Conservation (phyloP, 345 rosid genomes). For the Lumnitzera racemosa region DNA sequence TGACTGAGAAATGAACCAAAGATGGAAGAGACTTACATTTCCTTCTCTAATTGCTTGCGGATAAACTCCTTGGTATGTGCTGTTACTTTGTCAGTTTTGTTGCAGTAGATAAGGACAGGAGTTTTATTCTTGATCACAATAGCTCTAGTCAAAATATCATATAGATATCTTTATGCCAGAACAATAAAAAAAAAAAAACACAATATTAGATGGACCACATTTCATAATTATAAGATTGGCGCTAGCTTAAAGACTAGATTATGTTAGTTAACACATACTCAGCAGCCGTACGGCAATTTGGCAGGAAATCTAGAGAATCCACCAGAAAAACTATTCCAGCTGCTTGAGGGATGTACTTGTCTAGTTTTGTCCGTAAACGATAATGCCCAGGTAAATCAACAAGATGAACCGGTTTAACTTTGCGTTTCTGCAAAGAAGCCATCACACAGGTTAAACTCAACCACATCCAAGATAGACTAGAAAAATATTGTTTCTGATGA, state of each 20-base stretch:
- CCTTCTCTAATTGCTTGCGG: conserved; percentile 88
- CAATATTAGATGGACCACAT: neutral
- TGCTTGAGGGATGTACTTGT: conserved; percentile 73
- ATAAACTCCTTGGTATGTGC: conserved; percentile 91
- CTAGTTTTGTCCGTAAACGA: conserved; percentile 76
- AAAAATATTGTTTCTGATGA: too few relatives aligned
- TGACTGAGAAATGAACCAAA: neutral
- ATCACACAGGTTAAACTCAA: neutral
- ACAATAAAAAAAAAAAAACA: conserved; percentile 1
- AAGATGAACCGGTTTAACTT: conserved; percentile 66
- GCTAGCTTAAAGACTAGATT: neutral
- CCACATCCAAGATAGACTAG: too few relatives aligned
- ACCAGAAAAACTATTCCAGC: conserved; percentile 84
- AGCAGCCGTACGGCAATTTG: conserved; percentile 62
- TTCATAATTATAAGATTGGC: conserved; percentile 7
- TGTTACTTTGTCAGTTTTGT: conserved; percentile 90
- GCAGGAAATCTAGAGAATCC: conserved; percentile 86
- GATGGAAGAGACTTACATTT: conserved; percentile 45
- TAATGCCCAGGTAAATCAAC: conserved; percentile 96
- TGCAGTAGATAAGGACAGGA: conserved; percentile 78
- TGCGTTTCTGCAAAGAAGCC: conserved; percentile 43
- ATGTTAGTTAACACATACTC: conserved; percentile 35
- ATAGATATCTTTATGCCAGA: conserved; percentile 57
- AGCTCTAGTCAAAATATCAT: conserved; percentile 80
- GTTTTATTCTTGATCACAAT: conserved; percentile 65